phyloP scores from a whole-genome alignment of 2,329 filamentous ascomycete genomes.

The Sporothrix euskadiensis region DNA sequence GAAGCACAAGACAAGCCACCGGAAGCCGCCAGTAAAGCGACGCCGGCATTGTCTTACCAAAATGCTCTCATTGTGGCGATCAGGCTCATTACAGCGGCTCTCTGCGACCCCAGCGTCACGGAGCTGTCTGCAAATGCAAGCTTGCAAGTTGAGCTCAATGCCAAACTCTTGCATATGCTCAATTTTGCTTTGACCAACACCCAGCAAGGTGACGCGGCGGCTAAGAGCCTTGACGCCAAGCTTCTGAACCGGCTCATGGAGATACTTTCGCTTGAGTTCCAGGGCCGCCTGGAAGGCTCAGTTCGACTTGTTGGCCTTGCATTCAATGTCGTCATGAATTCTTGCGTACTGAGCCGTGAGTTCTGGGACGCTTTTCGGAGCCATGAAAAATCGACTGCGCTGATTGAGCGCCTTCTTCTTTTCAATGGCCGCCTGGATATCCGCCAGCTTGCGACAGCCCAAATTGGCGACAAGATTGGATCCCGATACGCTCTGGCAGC shows the following conservation, averaged over 20 bases:
- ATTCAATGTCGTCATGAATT: slow-evolving; percentile 46
- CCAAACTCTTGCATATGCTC: slow-evolving; percentile 59
- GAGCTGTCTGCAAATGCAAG: slow-evolving; percentile 46
- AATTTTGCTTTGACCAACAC: slow-evolving; percentile 51
- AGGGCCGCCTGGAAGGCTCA: slow-evolving; percentile 23
- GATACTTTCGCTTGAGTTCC: slow-evolving; percentile 35
- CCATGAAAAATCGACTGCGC: slow-evolving; percentile 35
- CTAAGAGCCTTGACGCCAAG: slow-evolving; percentile 34
- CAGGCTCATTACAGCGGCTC: slow-evolving; percentile 58
- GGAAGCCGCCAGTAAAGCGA: slow-evolving; percentile 29
- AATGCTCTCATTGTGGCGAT: slow-evolving; percentile 50
- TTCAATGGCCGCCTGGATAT: slow-evolving; percentile 41
- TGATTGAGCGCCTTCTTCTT: slow-evolving; percentile 44
- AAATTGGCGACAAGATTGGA: slow-evolving; percentile 40
- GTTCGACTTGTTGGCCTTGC: slow-evolving; percentile 35
- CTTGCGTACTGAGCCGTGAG: slow-evolving; percentile 41
- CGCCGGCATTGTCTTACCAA: slow-evolving; percentile 33
- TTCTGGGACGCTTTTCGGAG: slow-evolving; percentile 46
- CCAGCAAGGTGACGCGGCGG: slow-evolving; percentile 25
- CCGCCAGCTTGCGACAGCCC: slow-evolving; percentile 41
- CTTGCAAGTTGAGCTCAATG: slow-evolving; percentile 52
- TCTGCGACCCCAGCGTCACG: slow-evolving; percentile 59
- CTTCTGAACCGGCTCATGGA: slow-evolving; percentile 40
- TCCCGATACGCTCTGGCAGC: slow-evolving; percentile 32
- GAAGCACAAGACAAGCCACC: slow-evolving; percentile 16